Conservation (phyloP, 2,329 filamentous ascomycete genomes). For the Bretziella fagacearum region DNA sequence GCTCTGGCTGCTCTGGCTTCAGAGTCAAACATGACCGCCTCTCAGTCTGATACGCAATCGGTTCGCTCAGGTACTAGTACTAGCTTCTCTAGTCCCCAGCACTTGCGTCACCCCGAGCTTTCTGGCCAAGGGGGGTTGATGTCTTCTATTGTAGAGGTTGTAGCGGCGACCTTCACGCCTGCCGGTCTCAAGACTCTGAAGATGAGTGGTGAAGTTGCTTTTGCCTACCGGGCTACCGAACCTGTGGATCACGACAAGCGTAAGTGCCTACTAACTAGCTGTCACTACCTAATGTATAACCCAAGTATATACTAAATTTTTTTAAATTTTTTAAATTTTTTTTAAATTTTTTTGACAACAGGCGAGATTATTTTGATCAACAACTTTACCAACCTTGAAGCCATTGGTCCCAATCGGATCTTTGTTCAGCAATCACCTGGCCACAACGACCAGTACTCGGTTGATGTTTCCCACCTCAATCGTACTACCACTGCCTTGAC, state of each 20-base stretch:
- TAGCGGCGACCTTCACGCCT: slow-evolving; percentile 70
- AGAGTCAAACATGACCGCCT: slow-evolving; percentile 39
- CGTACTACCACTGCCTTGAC: slow-evolving; percentile 74
- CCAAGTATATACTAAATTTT: slow-evolving; percentile 15
- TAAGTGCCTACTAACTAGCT: slow-evolving; percentile 24
- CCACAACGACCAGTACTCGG: slow-evolving; percentile 60
- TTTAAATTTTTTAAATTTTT: no score
- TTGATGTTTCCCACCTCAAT: slow-evolving; percentile 56
- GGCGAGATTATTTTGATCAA: slow-evolving; percentile 63
- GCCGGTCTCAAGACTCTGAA: slow-evolving; percentile 54
- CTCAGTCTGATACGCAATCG: slow-evolving; percentile 66
- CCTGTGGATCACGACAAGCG: slow-evolving; percentile 27
- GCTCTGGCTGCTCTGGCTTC: slow-evolving; percentile 33
- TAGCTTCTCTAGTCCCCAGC: slow-evolving; percentile 51
- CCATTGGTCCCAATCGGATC: slow-evolving; percentile 82
- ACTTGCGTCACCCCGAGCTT: slow-evolving; percentile 69
- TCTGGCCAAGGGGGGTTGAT: slow-evolving; percentile 59
- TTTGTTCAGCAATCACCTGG: slow-evolving; percentile 54
- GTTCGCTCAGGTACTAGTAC: slow-evolving; percentile 74
- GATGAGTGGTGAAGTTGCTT: slow-evolving; percentile 74
- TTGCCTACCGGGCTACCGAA: slow-evolving; percentile 53
- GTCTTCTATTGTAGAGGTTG: slow-evolving; percentile 76
- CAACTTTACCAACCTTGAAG: slow-evolving; percentile 75
- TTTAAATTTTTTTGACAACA: no score
- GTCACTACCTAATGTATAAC: neutral